These are phyloP conservation scores for Glomus cerebriforme DNA, from an alignment of 192 early-diverging fungal species.

Conservation along the genomic window DNA sequence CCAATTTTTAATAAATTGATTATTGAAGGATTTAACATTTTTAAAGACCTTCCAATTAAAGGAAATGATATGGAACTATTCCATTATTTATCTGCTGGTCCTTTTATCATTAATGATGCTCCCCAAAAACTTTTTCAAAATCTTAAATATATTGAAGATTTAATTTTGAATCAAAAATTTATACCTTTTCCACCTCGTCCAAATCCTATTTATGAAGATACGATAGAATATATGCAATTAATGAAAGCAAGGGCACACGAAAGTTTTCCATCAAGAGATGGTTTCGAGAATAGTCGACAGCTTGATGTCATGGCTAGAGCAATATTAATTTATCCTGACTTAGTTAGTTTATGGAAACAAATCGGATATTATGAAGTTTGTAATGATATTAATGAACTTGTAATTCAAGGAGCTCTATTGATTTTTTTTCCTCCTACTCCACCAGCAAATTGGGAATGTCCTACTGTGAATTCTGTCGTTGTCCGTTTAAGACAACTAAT, in stretches of 20 bases:
- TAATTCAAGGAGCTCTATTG: background rate
- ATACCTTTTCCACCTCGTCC: background rate
- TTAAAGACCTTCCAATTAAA: background rate
- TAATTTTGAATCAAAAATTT: background rate
- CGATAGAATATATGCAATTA: background rate
- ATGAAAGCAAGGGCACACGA: background rate
- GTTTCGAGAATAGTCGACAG: background rate
- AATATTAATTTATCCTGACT: constrained; percentile 2
- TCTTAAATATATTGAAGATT: background rate
- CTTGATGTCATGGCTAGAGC: constrained; percentile 6
- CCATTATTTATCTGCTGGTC: background rate
- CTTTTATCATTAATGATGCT: background rate
- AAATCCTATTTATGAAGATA: background rate
- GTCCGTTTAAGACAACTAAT: background rate
- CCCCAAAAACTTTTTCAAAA: background rate
- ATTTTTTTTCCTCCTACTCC: constrained; percentile 12
- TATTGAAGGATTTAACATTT: background rate
- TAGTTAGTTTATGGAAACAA: background rate
- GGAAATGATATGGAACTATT: constrained; percentile 27
- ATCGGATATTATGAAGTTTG: background rate
- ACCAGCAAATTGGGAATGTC: background rate
- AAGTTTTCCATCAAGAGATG: background rate
- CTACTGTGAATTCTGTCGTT: background rate
- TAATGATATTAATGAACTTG: background rate
- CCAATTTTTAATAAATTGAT: background rate